Evolutionary conservation across 345 rosid genomes (phyloP).

Genomic region (Gossypium stocksii): DNA sequence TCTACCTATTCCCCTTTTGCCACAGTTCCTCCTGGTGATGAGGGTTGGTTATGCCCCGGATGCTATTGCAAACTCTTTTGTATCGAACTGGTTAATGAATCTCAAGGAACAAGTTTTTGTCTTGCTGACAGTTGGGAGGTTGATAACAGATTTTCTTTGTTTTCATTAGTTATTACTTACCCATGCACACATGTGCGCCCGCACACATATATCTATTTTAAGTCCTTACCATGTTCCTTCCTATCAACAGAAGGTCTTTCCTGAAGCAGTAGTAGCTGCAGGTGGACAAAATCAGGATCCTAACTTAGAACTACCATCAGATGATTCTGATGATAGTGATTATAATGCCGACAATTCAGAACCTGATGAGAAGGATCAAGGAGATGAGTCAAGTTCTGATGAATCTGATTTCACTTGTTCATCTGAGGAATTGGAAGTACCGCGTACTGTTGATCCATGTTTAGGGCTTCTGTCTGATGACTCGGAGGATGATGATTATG

Average conservation of each 20-base stretch:
- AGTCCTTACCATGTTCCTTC: slow-evolving; percentile 16
- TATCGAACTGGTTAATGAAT: slow-evolving; percentile 69
- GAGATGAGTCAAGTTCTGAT: slow-evolving; percentile 53
- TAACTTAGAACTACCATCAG: slow-evolving; percentile 67
- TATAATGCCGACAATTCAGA: slow-evolving; percentile 51
- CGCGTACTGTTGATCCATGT: slow-evolving; percentile 31
- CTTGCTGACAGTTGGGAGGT: slow-evolving; percentile 85
- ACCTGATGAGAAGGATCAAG: slow-evolving; percentile 37
- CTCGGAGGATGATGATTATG: slow-evolving; percentile 81
- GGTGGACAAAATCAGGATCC: slow-evolving; percentile 47
- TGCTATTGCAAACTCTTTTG: slow-evolving; percentile 88
- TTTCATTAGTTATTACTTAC: not conserved
- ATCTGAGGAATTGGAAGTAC: slow-evolving; percentile 46
- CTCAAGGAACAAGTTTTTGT: slow-evolving; percentile 61
- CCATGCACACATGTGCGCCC: too few relatives aligned
- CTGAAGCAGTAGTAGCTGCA: slow-evolving; percentile 63
- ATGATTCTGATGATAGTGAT: slow-evolving; percentile 82
- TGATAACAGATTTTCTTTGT: slow-evolving; percentile 11
- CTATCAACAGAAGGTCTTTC: slow-evolving; percentile 73
- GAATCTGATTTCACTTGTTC: slow-evolving; percentile 55
- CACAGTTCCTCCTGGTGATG: slow-evolving; percentile 91
- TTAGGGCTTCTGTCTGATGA: slow-evolving; percentile 76
- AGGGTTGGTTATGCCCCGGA: slow-evolving; percentile 95
- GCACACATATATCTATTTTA: not conserved
- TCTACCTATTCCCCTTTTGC: slow-evolving; percentile 14